phyloP scores from a whole-genome alignment of 306 rosid genomes.

The Rosa persica region DNA sequence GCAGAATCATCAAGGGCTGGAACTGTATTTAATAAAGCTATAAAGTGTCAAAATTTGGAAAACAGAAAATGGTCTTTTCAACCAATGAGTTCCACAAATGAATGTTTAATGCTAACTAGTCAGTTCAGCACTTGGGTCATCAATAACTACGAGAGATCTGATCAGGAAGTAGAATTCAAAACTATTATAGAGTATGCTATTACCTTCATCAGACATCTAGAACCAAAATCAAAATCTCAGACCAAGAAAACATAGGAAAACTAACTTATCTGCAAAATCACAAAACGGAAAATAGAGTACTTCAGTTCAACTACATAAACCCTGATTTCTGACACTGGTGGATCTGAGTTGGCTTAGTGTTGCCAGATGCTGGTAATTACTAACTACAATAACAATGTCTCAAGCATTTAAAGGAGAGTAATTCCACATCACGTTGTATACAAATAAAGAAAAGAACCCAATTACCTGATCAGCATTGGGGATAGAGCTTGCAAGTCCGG shows the following conservation, averaged over 20 bases:
- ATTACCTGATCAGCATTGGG: constrained; percentile 72
- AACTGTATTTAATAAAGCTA: not conserved
- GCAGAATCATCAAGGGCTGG: not conserved
- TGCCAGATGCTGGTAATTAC: not conserved
- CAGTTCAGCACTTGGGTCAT: not conserved
- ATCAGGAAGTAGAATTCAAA: not conserved
- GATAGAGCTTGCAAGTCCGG: constrained; percentile 75
- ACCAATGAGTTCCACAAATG: not conserved
- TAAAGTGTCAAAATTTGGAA: not conserved
- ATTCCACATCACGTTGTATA: not conserved
- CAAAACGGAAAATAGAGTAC: not conserved
- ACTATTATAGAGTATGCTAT: not conserved
- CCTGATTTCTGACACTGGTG: constrained; percentile 9
- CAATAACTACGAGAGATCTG: not conserved
- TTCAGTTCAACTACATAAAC: not conserved
- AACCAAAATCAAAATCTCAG: not conserved
- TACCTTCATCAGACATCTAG: no score
- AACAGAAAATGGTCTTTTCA: not conserved
- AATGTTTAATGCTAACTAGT: not conserved
- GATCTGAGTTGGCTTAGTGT: not conserved
- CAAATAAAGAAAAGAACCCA: not conserved
- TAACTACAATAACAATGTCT: not conserved
- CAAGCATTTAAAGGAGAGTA: not conserved
- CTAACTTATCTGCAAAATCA: not conserved
- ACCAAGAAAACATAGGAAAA: not conserved